phyloP scores from a whole-genome alignment of 176 grass and related monocot genomes.

The Carex kokanica region DNA sequence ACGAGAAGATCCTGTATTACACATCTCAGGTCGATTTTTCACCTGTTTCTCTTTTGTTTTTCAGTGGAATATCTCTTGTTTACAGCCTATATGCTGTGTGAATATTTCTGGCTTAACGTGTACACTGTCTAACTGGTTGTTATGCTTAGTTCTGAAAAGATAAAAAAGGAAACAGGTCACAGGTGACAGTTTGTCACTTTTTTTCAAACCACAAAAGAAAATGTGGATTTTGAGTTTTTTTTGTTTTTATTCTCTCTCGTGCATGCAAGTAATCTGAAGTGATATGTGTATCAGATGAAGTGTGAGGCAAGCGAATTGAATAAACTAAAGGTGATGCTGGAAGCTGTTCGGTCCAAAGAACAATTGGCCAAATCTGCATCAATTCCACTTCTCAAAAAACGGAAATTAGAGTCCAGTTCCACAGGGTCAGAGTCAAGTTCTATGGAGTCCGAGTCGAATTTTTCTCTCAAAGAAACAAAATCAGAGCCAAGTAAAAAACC shows the following conservation, averaged over 20 bases:
- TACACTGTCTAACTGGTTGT: not conserved
- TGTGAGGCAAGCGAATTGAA: slow-evolving; percentile 1
- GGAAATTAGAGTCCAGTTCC: not conserved
- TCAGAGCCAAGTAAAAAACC: slow-evolving; percentile 2
- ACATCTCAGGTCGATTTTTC: slow-evolving; percentile 3
- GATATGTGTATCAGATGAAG: slow-evolving; percentile 1
- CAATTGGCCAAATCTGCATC: not conserved
- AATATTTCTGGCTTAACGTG: not conserved
- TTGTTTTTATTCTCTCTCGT: not conserved
- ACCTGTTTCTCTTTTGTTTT: not conserved
- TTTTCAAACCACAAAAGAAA: not conserved
- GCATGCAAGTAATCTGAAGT: not conserved
- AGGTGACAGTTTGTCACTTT: not conserved
- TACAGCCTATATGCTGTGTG: not conserved
- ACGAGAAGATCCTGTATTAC: slow-evolving; percentile 16
- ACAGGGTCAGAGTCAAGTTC: not conserved
- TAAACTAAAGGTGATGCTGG: not conserved
- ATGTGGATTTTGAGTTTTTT: not conserved
- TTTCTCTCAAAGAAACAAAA: not conserved
- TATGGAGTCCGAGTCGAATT: not conserved
- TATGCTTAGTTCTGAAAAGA: not conserved
- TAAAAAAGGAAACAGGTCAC: not conserved
- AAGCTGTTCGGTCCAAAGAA: not conserved
- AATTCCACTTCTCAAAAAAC: not conserved
- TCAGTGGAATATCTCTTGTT: not conserved